phyloP scores from a whole-genome alignment of 2,329 filamentous ascomycete species.

The Pseudogymnoascus sp. region DNA sequence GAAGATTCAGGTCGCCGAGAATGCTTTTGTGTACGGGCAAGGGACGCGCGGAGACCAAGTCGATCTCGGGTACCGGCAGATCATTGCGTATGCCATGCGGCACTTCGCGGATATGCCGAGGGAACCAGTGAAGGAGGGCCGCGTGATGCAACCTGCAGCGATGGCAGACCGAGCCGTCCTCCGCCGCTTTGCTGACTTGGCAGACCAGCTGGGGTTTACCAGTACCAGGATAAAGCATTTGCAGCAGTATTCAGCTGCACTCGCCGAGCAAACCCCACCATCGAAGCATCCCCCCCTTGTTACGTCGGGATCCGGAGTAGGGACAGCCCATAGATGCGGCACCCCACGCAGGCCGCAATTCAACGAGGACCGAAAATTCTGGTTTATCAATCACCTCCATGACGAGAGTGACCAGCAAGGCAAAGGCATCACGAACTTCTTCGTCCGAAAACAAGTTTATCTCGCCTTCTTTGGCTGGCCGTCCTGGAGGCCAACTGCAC shows the following conservation, averaged over 20 bases:
- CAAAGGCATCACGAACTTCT: slow-evolving; percentile 14
- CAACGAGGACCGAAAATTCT: slow-evolving; percentile 11
- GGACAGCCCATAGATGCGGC: neutral
- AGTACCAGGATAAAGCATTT: slow-evolving; percentile 9
- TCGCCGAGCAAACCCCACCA: neutral
- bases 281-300: slow-evolving; percentile 3
- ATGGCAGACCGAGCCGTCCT: slow-evolving; percentile 8
- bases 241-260: slow-evolving; percentile 8
- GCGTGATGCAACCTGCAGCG: neutral
- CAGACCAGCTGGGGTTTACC: slow-evolving; percentile 7
- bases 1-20: slow-evolving; percentile 6
- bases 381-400: slow-evolving; percentile 15
- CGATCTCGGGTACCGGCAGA: slow-evolving; percentile 8
- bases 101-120: slow-evolving; percentile 8
- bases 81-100: slow-evolving; percentile 9
- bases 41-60: neutral
- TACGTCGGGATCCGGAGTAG: slow-evolving; percentile 11
- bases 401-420: slow-evolving; percentile 9
- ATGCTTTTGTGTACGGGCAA: neutral
- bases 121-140: slow-evolving; percentile 8
- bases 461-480: slow-evolving; percentile 14
- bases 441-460: slow-evolving; percentile 15
- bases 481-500: neutral
- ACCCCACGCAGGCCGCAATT: neutral
- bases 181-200: slow-evolving; percentile 9